A percentile compares a stretch with the other conserved stretches of the same genome.
Conservation (phyloP, 164 flowering plant genomes). For the Stephania cephalantha region DNA sequence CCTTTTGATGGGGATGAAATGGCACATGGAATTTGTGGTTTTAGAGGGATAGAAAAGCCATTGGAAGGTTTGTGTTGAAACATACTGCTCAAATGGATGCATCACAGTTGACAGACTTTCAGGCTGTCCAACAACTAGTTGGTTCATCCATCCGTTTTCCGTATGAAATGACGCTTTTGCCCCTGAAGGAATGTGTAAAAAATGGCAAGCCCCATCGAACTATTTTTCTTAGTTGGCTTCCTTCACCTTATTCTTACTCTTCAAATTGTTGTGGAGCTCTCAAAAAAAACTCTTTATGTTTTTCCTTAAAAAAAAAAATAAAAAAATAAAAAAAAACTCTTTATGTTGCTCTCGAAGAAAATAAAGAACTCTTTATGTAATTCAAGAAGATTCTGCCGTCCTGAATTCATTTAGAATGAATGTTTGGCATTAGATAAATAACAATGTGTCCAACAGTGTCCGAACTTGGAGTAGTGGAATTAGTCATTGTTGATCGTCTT, state of each 20-base stretch:
- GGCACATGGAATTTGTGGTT: not conserved
- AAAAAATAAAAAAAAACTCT: no score
- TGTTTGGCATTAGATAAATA: no score
- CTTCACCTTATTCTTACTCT: no score
- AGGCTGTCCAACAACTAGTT: constrained; percentile 21
- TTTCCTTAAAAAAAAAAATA: no score
- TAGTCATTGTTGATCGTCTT: not conserved
- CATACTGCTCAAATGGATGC: constrained; percentile 3
- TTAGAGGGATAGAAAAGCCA: constrained; percentile 9
- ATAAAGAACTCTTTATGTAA: no score
- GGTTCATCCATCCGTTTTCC: constrained; percentile 17
- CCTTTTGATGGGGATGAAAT: constrained; percentile 2
- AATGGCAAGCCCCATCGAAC: not conserved
- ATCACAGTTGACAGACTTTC: constrained; percentile 3
- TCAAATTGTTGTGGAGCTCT: not conserved
- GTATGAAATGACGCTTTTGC: not conserved
- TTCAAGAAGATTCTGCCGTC: no score
- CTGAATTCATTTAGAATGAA: no score
- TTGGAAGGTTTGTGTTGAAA: not conserved
- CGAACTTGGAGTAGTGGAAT: not conserved
- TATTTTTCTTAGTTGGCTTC: not conserved
- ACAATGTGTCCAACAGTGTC: no score
- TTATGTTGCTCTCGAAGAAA: no score
- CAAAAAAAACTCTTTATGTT: no score
- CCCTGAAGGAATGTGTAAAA: not conserved